Evolutionary conservation across 148 eudicot genomes (phyloP).

Genomic region (Persicaria tinctoria): DNA sequence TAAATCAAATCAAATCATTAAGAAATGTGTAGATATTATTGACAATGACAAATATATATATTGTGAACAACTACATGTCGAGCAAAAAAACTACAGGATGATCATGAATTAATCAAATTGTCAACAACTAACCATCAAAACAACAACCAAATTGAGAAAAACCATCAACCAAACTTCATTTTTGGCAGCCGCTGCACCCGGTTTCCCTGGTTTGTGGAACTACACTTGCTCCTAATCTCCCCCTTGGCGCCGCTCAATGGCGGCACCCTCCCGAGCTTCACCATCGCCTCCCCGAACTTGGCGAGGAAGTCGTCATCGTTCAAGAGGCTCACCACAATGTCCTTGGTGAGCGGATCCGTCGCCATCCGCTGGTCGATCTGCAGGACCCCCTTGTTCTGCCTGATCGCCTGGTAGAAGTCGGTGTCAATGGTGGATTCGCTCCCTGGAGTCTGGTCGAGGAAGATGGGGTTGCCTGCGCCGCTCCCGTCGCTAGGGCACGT

Average conservation of each 20-base stretch:
- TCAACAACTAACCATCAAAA: neutral
- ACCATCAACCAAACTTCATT: neutral
- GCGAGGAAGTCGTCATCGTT: slow-evolving; percentile 1
- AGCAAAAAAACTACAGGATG: neutral
- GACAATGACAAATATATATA: too few relatives aligned
- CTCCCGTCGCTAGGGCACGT: slow-evolving; percentile 13
- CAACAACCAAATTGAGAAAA: neutral
- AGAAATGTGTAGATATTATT: too few relatives aligned
- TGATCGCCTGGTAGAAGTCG: slow-evolving; percentile 17
- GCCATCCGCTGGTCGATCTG: slow-evolving; percentile 22
- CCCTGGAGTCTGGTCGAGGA: slow-evolving; percentile 15
- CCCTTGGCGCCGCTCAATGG: slow-evolving; percentile 17
- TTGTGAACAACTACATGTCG: too few relatives aligned
- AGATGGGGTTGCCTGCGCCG: slow-evolving; percentile 4
- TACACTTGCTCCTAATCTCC: slow-evolving; percentile 20
- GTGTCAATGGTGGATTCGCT: slow-evolving; percentile 16
- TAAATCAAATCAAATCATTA: too few relatives aligned
- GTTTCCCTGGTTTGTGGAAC: slow-evolving; percentile 4
- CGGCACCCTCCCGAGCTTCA: slow-evolving; percentile 16
- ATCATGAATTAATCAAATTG: too few relatives aligned
- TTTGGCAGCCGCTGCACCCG: neutral
- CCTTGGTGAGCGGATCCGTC: neutral
- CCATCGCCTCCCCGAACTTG: slow-evolving; percentile 20
- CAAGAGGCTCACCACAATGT: slow-evolving; percentile 1
- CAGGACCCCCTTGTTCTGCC: slow-evolving; percentile 15